These are phyloP conservation scores for Xylaria longipes DNA, from an alignment of 495 filamentous ascomycete species.

Conservation along the genomic window DNA sequence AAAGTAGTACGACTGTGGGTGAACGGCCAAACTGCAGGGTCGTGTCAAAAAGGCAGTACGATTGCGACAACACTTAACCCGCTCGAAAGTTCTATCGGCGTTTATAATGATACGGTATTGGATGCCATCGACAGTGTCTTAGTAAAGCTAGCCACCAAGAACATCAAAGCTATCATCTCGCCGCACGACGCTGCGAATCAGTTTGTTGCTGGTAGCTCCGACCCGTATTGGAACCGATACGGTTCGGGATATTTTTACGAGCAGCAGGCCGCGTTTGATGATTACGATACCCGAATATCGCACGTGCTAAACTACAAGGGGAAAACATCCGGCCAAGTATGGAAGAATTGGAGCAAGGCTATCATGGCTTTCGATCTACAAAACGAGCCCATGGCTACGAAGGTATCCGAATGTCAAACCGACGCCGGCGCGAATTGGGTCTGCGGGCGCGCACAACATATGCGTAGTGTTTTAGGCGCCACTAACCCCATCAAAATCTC, in stretches of 20 bases:
- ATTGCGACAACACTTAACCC: constrained; percentile 30
- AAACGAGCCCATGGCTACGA: constrained; percentile 47
- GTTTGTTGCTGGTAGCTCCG: constrained; percentile 19
- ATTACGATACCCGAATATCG: constrained; percentile 43
- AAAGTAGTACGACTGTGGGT: constrained; percentile 49
- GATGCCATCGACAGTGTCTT: constrained; percentile 44
- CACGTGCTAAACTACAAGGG: constrained; percentile 44
- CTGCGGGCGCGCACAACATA: constrained; percentile 38
- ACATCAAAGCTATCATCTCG: constrained; percentile 51
- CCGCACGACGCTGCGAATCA: constrained; percentile 42
- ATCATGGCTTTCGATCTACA: constrained; percentile 51
- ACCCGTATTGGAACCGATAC: constrained; percentile 41
- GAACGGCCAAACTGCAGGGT: constrained; percentile 28
- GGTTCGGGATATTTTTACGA: constrained; percentile 41
- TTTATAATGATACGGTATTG: constrained; percentile 40
- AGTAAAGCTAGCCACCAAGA: constrained; percentile 36
- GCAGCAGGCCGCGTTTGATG: constrained; percentile 34
- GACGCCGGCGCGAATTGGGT: constrained; percentile 44
- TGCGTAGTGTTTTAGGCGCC: constrained; percentile 30
- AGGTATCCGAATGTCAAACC: constrained; percentile 28
- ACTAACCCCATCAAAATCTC: constrained; percentile 37
- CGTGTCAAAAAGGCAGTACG: constrained; percentile 38
- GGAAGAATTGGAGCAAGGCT: constrained; percentile 44
- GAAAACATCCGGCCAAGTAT: constrained; percentile 39
- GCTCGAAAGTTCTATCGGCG: constrained; percentile 41